Conservation (phyloP, 352 stramenopile genomes). For the Pelagophyceae sp. region DNA sequence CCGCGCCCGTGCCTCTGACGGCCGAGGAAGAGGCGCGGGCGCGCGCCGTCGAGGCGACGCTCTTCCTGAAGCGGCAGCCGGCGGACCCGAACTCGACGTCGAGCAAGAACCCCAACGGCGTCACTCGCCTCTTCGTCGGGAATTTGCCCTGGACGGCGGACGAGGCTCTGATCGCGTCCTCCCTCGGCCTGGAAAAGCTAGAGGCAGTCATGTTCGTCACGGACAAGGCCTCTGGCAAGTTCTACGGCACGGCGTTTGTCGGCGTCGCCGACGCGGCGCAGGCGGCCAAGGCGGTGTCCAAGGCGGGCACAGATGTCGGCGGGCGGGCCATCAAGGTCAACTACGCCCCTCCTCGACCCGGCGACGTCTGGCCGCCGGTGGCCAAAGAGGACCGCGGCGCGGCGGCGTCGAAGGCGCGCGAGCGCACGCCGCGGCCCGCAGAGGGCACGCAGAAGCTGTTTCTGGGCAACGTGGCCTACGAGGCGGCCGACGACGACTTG, state of each 20-base stretch:
- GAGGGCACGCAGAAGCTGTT: constrained; percentile 61
- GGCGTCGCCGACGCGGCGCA: constrained; percentile 53
- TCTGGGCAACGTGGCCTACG: constrained; percentile 67
- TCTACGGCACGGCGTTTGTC: constrained; percentile 64
- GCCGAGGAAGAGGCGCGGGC: constrained; percentile 19
- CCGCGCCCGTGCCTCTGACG: constrained; percentile 8
- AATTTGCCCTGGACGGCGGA: constrained; percentile 64
- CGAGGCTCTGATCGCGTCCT: constrained; percentile 47
- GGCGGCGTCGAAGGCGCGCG: constrained; percentile 34
- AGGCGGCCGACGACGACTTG: constrained; percentile 66
- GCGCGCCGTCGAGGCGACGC: constrained; percentile 1
- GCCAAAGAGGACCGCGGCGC: constrained; percentile 44
- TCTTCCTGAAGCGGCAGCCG: constrained; percentile 23
- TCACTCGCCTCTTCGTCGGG: constrained; percentile 64
- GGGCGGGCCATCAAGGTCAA: constrained; percentile 58
- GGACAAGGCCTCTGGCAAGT: constrained; percentile 65
- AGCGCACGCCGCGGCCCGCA: constrained; percentile 47
- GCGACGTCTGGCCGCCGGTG: constrained; percentile 55
- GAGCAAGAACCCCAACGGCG: constrained; percentile 52
- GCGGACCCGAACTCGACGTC: constrained; percentile 49
- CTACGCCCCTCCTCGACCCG: constrained; percentile 46
- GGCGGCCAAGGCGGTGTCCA: constrained; percentile 43
- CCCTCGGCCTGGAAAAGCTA: constrained; percentile 46
- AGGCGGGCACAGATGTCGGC: constrained; percentile 53
- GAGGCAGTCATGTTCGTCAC: constrained; percentile 71